Conservation (phyloP, 257 asterid genomes). For the Capsicum chinense region DNA sequence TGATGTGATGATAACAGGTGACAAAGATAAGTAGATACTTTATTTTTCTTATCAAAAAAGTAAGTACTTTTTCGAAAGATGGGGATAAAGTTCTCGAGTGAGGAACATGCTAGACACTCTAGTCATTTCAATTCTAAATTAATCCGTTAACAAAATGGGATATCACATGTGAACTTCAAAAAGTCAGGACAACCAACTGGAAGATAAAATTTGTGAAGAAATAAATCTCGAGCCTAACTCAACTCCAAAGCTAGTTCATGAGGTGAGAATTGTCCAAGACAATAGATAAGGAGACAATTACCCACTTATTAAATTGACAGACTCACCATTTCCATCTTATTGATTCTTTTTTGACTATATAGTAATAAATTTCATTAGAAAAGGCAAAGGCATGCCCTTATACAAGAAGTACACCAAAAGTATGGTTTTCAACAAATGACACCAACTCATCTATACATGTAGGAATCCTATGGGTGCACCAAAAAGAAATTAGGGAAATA, state of each 20-base stretch:
- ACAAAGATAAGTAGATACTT: background rate
- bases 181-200: background rate
- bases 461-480: too few relatives aligned
- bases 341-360: background rate
- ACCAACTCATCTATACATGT: too few relatives aligned
- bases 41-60: background rate
- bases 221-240: too few relatives aligned
- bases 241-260: background rate
- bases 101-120: background rate
- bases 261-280: background rate
- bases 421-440: too few relatives aligned
- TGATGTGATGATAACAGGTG: background rate
- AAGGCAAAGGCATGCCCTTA: too few relatives aligned
- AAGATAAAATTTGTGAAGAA: too few relatives aligned
- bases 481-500: too few relatives aligned
- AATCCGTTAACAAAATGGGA: background rate
- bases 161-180: too few relatives aligned
- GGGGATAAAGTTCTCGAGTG: slow-evolving; percentile 10
- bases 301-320: background rate
- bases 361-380: too few relatives aligned
- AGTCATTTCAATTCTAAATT: background rate
- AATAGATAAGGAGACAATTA: background rate
- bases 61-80: background rate
- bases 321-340: background rate
- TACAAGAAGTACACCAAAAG: too few relatives aligned